phyloP scores from a whole-genome alignment of 2,329 filamentous ascomycete genomes.

The Rutstroemia sp. region DNA sequence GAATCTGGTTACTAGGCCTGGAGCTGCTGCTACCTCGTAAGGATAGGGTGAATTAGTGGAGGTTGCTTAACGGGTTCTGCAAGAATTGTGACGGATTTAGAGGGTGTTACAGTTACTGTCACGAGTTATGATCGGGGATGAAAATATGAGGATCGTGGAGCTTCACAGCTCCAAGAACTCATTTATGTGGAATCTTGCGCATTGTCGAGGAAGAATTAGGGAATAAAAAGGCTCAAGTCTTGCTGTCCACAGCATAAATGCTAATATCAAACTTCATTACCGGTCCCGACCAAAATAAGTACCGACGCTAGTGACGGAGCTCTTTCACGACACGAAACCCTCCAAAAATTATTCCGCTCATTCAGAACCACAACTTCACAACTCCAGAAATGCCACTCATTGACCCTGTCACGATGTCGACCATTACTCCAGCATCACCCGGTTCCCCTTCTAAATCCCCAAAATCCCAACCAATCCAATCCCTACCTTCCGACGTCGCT shows the following conservation, averaged over 20 bases:
- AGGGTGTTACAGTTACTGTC: not conserved
- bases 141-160: not conserved
- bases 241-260: not conserved
- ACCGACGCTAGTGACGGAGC: slow-evolving; percentile 7
- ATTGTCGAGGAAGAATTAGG: too few relatives aligned
- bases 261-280: not conserved
- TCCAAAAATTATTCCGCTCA: not conserved
- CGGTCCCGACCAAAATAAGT: not conserved
- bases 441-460: not conserved
- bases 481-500: slow-evolving; percentile 32
- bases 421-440: slow-evolving; percentile 8
- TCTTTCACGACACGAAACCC: not conserved
- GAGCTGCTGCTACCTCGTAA: not conserved
- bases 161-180: not conserved
- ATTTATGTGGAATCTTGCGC: too few relatives aligned
- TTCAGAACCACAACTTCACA: not conserved
- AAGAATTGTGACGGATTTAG: too few relatives aligned
- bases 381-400: slow-evolving; percentile 24
- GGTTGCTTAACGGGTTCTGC: not conserved
- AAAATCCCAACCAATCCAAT: slow-evolving; percentile 25
- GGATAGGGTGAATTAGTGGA: not conserved
- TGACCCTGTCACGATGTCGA: slow-evolving; percentile 28
- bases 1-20: slow-evolving; percentile 57
- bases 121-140: not conserved
- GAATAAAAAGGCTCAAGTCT: too few relatives aligned